Evolutionary conservation across 2,329 filamentous ascomycete species (phyloP), one percentile per base, ranked within the genome.

Genomic region (Fusarium transvaalense): DNA sequence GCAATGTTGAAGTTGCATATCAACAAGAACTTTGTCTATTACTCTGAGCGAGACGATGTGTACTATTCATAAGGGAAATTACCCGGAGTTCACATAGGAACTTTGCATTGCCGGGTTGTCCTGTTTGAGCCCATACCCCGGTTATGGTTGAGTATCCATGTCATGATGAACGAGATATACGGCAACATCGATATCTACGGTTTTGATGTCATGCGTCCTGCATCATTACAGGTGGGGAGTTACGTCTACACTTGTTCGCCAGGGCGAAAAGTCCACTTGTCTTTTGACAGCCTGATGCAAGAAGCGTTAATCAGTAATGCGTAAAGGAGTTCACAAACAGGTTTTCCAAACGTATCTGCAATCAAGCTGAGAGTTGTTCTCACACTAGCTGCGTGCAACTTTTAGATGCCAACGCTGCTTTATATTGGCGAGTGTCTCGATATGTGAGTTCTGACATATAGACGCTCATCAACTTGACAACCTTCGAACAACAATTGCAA

Each of bases 91-190:
- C 43, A 35, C 19, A 17, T 43, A 46, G 23, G 29, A 32, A n/a
- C 38, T 10, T 21, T 43, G 12, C 14, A 29, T 42, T 32, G 15
- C 15, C 37, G n/a, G 38, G 25, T 35, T 48, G 27, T 37, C 15
- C 39, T 29, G 12, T 39, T 29, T 45, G 21, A 39, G 35, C 46
- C 31, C 32, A 29, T 34, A 35, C 29, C 27, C 38, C 60, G 21
- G 41, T 39, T 38, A 29, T 37, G 19, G 23, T 43, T 34, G 39
- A 47, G 46, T 32, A 56, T 38, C 29, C 34, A 43, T 41, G 41
- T 64, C 35, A 53, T 41, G 39, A 52, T 46, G 45, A 37, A 32
- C 51, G 32, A 37, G 31, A 32, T 58, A 31, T 43, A 46, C 14
- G 29, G 25, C 25, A 41, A 47, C 25, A 32, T 29, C 41, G 45